Evolutionary conservation across 306 rosid genomes (phyloP).

Genomic region (Trifolium dubium): DNA sequence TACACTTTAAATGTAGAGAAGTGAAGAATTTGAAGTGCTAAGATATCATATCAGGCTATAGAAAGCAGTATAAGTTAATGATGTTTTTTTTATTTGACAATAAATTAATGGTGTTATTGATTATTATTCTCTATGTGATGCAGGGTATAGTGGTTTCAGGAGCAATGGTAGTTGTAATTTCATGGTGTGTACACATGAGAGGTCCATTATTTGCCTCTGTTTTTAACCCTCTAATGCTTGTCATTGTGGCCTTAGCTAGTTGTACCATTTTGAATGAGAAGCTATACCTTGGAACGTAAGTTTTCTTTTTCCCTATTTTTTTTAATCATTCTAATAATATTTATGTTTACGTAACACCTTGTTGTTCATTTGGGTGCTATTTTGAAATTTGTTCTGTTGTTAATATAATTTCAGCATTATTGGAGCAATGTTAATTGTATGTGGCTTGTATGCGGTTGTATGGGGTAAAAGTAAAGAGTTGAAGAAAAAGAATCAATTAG

Average conservation of each 20-base stretch:
- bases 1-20: no score
- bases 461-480: conserved; percentile 63
- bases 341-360: no score
- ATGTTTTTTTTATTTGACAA: no score
- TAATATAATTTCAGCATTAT: conserved; percentile 43
- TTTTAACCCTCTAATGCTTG: conserved; percentile 52
- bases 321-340: not conserved
- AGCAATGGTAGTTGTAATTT: conserved; percentile 30
- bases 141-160: conserved; percentile 53
- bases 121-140: no score
- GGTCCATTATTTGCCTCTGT: conserved; percentile 54
- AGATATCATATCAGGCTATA: no score
- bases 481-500: conserved; percentile 38
- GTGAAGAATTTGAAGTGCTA: no score
- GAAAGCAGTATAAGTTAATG: no score
- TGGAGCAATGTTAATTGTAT: conserved; percentile 51
- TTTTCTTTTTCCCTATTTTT: not conserved
- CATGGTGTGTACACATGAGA: conserved; percentile 48
- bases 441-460: conserved; percentile 52
- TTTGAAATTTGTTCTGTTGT: not conserved
- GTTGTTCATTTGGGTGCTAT: not conserved
- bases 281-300: conserved; percentile 46
- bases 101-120: no score
- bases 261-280: conserved; percentile 49
- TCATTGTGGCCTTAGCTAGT: conserved; percentile 45